Percentiles rank a stretch among this genome's conserved stretches.
Evolutionary conservation across 108 stramenopile genomes (phyloP).

Genomic region (Fragilariopsis cylindrus): DNA sequence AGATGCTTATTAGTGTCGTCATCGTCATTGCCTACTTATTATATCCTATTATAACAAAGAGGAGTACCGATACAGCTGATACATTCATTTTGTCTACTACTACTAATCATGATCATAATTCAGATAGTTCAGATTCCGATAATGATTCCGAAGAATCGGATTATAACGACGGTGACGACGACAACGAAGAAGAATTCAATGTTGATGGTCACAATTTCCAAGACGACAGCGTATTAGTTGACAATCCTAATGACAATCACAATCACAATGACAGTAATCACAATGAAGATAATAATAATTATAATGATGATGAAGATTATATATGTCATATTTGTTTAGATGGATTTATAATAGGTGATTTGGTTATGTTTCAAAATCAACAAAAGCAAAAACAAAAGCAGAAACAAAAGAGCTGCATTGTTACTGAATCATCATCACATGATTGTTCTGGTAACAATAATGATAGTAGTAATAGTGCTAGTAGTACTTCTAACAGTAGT

Average conservation of each 20-base stretch:
- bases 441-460: neutral
- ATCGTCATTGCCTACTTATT: neutral
- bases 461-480: no score
- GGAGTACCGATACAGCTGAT: slow-evolving; percentile 3
- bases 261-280: neutral
- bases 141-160: neutral
- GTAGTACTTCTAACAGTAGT: neutral
- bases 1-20: neutral
- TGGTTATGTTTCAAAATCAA: slow-evolving; percentile 25
- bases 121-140: no score
- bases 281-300: neutral
- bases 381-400: neutral
- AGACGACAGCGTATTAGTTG: no score
- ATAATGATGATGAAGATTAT: slow-evolving; percentile 31
- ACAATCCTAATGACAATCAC: no score
- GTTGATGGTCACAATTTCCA: no score
- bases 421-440: neutral
- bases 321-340: slow-evolving; percentile 46
- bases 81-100: neutral
- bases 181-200: no score
- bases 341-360: slow-evolving; percentile 32
- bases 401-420: no score
- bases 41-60: neutral
- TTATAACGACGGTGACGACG: neutral
- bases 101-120: no score